Evolutionary conservation across 345 rosid species (phyloP).

Genomic region (Hibiscus tridactylites): DNA sequence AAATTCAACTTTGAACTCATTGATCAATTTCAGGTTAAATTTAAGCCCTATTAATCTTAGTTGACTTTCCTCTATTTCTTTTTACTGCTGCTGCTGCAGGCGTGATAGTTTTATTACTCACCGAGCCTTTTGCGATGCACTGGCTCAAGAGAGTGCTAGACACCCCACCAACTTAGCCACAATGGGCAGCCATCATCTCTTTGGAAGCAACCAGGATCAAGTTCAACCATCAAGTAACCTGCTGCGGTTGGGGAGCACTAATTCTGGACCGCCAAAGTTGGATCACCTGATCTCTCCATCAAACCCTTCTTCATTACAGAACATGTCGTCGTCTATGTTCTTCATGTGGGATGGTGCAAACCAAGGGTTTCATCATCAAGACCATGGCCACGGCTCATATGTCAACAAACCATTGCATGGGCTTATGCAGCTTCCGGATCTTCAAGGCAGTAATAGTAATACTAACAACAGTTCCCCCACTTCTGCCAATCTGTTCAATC

Average conservation of each 20-base stretch:
- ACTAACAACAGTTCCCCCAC: conserved; percentile 11
- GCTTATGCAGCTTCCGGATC: conserved; percentile 44
- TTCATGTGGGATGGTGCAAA: no score
- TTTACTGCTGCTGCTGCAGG: conserved; percentile 27
- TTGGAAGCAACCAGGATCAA: conserved; percentile 30
- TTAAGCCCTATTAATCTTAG: not conserved
- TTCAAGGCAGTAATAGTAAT: conserved; percentile 21
- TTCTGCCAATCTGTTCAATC: conserved; percentile 41
- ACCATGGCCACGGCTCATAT: conserved; percentile 14
- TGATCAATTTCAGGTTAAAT: not conserved
- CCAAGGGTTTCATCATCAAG: no score
- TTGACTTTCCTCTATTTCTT: not conserved
- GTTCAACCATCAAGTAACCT: conserved; percentile 28
- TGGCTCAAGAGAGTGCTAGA: conserved; percentile 70
- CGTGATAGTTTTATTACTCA: conserved; percentile 88
- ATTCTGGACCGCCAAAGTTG: conserved; percentile 23
- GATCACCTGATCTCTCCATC: conserved; percentile 40
- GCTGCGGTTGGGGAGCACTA: conserved; percentile 32
- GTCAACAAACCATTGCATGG: conserved; percentile 34
- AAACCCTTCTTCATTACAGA: conserved; percentile 26
- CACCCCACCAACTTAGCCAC: conserved; percentile 47
- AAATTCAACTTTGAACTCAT: conserved; percentile 3
- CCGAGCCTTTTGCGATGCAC: conserved; percentile 79
- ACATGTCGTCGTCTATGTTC: conserved; percentile 13
- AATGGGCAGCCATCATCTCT: conserved; percentile 36